Percentiles rank a stretch among this genome's conserved stretches.
These are phyloP conservation scores for Melastoma candidum DNA, from an alignment of 441 rosid species.

Conservation along the genomic window DNA sequence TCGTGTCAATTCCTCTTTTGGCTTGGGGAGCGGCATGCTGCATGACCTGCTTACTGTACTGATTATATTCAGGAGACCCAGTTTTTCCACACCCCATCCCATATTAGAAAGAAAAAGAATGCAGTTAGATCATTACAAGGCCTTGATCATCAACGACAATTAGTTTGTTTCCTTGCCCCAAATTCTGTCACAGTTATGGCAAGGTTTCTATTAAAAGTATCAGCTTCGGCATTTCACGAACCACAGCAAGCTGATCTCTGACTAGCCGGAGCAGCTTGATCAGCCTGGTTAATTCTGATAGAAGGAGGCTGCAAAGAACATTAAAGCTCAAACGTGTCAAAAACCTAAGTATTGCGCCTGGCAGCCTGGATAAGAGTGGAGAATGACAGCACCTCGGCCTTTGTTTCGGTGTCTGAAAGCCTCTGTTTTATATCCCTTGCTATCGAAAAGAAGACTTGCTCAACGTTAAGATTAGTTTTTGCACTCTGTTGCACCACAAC, in stretches of 20 bases:
- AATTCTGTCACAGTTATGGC: neutral
- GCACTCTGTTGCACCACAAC: too few species aligned
- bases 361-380: neutral
- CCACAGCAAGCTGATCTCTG: conserved; percentile 55
- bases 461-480: conserved; percentile 35
- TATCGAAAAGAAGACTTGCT: conserved; percentile 73
- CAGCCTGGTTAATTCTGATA: conserved; percentile 37
- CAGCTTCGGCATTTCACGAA: conserved; percentile 8
- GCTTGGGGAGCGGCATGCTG: too few species aligned
- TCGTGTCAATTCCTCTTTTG: too few species aligned
- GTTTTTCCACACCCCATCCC: too few species aligned
- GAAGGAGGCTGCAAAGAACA: conserved; percentile 35
- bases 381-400: conserved; percentile 40
- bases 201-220: too few species aligned
- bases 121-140: conserved; percentile 21
- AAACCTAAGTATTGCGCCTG: neutral
- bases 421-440: conserved; percentile 75
- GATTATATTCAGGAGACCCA: too few species aligned
- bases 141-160: conserved; percentile 18
- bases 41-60: too few species aligned
- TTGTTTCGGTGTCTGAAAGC: conserved; percentile 57
- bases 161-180: conserved; percentile 5
- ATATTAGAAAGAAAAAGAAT: too few species aligned
- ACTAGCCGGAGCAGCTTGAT: neutral
- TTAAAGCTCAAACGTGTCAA: conserved; percentile 5